Evolutionary conservation across 768 basidiomycete genomes (phyloP), one percentile per base, ranked within the genome.

Genomic region (Russula abietina): DNA sequence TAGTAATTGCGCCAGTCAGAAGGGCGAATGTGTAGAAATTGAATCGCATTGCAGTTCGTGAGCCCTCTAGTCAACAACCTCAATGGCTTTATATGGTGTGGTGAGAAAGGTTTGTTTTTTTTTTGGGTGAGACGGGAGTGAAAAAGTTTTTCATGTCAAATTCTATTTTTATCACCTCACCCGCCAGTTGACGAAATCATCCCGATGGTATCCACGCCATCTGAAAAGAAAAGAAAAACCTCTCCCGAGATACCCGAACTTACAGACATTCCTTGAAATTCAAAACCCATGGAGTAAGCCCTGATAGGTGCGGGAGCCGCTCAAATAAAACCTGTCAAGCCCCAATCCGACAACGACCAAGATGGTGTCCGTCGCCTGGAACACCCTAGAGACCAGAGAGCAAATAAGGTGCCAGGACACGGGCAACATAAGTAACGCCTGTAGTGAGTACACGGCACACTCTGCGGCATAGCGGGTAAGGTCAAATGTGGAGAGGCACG

Each of bases 351-450:
- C 59, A 16, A 93, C 71, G 63, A 93, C 82, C 11, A 86, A 79
- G 38, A 94, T 81, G 59, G 94, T 79, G 70, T 83, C 95, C 30
- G 82, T 86, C 5, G 81, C 86, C 67, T 93, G 85, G 74, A 89
- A 94, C 8, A 88, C 89, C 93, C 92, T 95, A 70, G 59, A 65
- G 50, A 32, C 57, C 48, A 19, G 16, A 28, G 39, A 24, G 30
- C 6, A 24, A 66, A 61, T 73, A 61, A 41, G 8, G 22, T 58
- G 36, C 26, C 17, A 6, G 43, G 28, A 30, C 28, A 90, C 79
- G 10, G 82, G 83, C 71, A 93, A 73, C 93, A 95, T 95, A 60
- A 95, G 78, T 22, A 83, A 72, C 46, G 83, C 78, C 61, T 92
- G 89, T 22, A 84, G 61, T 9, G 81, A 81, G 65, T 85, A 83